These are phyloP conservation scores for Huntiella omanensis DNA, from an alignment of 2,329 filamentous ascomycete species.

Conservation along the genomic window DNA sequence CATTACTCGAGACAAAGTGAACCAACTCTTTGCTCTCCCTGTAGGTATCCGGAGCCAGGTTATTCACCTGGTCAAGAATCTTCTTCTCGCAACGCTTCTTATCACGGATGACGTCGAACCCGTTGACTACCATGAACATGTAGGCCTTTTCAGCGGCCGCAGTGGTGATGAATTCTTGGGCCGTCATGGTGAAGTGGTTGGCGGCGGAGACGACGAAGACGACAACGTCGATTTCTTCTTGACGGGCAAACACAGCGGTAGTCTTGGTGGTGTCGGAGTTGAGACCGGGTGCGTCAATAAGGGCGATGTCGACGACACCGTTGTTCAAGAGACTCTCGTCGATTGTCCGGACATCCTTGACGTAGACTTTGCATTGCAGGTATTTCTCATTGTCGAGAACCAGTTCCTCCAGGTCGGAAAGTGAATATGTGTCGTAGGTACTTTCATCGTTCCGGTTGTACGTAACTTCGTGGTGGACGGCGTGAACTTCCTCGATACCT, in stretches of 20 bases:
- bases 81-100: slow-evolving; percentile 80
- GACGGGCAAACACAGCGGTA: slow-evolving; percentile 86
- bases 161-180: slow-evolving; percentile 94
- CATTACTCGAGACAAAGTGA: slow-evolving; percentile 95
- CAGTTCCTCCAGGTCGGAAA: slow-evolving; percentile 68
- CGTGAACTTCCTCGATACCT: slow-evolving; percentile 86
- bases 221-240: slow-evolving; percentile 97
- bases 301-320: slow-evolving; percentile 88
- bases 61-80: slow-evolving; percentile 75
- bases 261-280: slow-evolving; percentile 96
- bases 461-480: slow-evolving; percentile 58
- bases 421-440: slow-evolving; percentile 72
- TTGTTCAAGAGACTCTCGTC: slow-evolving; percentile 94
- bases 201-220: slow-evolving; percentile 96
- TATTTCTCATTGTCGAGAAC: slow-evolving; percentile 79
- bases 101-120: slow-evolving; percentile 84
- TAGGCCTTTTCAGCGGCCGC: slow-evolving; percentile 95
- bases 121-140: slow-evolving; percentile 97
- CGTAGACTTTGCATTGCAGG: slow-evolving; percentile 90
- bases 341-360: slow-evolving; percentile 73
- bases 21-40: slow-evolving; percentile 88
- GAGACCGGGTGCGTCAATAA: slow-evolving; percentile 89
- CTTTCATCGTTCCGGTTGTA: slow-evolving; percentile 87
- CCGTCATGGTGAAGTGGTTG: slow-evolving; percentile 93
- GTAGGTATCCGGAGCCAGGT: slow-evolving; percentile 77